These are phyloP conservation scores for Austropuccinia psidii DNA, from an alignment of 1,284 basidiomycete species.

Conservation along the genomic window DNA sequence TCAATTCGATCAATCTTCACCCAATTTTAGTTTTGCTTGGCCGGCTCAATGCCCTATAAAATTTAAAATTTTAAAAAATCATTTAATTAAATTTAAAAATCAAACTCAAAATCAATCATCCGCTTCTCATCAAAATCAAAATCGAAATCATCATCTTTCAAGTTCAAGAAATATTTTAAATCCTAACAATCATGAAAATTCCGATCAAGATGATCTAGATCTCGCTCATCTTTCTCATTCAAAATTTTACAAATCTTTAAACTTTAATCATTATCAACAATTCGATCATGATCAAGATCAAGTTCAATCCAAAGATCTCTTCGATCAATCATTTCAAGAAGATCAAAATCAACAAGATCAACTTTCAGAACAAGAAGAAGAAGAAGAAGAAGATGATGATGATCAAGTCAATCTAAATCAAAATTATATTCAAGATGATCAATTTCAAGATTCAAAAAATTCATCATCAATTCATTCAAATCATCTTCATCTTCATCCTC, in stretches of 20 bases:
- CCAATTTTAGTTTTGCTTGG: slow-evolving; percentile 31
- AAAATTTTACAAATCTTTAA: no score
- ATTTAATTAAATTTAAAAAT: slow-evolving; percentile 24
- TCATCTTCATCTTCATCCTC: neutral
- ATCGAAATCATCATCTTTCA: neutral
- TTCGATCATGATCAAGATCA: no score
- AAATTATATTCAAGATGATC: no score
- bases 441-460: no score
- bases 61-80: slow-evolving; percentile 30
- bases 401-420: slow-evolving; percentile 11
- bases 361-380: neutral
- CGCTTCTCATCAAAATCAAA: neutral
- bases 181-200: neutral
- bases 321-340: neutral
- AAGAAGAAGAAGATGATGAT: neutral
- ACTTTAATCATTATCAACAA: no score
- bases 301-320: neutral
- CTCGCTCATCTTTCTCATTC: neutral
- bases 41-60: slow-evolving; percentile 22
- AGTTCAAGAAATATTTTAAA: neutral
- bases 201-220: neutral
- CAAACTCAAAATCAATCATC: neutral
- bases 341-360: neutral
- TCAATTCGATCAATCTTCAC: slow-evolving; percentile 32
- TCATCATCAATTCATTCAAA: no score